Percentiles rank a stretch among this genome's conserved stretches.
Evolutionary conservation across 192 early-diverging fungal genomes (phyloP).

Genomic region (Lunasporangiospora selenospora): DNA sequence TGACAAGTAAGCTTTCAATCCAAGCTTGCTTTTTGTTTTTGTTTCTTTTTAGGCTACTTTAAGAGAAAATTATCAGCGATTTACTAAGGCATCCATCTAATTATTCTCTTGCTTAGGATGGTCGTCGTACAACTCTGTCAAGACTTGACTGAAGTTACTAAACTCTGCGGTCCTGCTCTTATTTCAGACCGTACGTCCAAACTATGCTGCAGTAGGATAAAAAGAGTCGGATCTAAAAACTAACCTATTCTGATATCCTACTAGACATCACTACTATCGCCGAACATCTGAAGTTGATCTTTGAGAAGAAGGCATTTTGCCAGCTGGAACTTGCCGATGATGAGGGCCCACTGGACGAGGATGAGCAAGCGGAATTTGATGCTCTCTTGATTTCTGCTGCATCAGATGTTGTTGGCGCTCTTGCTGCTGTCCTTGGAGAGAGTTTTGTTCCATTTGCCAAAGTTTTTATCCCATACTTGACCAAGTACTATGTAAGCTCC

Average conservation of each 20-base stretch:
- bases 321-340: slow-evolving; percentile 69
- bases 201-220: background rate
- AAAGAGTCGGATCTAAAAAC: background rate
- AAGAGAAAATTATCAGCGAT: background rate
- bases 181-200: background rate
- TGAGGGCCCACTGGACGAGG: slow-evolving; percentile 67
- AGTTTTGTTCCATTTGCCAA: slow-evolving; percentile 75
- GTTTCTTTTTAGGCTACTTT: background rate
- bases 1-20: slow-evolving; percentile 59
- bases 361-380: slow-evolving; percentile 83
- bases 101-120: too few relatives aligned
- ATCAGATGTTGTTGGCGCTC: slow-evolving; percentile 79
- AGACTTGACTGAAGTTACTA: background rate
- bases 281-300: slow-evolving; percentile 48
- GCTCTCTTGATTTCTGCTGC: slow-evolving; percentile 76
- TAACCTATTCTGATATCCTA: background rate
- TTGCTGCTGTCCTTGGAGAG: slow-evolving; percentile 74
- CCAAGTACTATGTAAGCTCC: slow-evolving; percentile 67
- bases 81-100: too few relatives aligned
- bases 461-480: slow-evolving; percentile 76
- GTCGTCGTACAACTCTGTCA: too few relatives aligned
- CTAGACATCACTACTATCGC: slow-evolving; percentile 6
- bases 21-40: background rate
- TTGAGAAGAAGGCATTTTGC: slow-evolving; percentile 73
- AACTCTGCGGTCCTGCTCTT: background rate